Conservation (phyloP, 164 flowering plant species). For the Vitis rotundifolia region DNA sequence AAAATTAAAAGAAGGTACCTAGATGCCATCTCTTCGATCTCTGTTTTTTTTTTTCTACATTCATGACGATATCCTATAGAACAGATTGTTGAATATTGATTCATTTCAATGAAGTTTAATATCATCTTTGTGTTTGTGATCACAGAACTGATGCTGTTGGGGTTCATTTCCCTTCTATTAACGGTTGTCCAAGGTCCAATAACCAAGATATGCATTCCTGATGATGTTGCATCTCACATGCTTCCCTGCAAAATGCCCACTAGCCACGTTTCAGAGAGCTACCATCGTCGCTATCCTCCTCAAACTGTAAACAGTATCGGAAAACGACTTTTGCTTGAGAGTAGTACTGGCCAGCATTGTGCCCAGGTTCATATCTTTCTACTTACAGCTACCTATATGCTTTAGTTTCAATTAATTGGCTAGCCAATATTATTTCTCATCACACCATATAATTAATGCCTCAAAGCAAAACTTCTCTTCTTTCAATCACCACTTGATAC, state of each 20-base stretch:
- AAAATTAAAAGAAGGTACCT: conserved; percentile 37
- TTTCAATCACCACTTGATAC: too few species aligned
- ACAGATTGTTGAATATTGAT: too few species aligned
- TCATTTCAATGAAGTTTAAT: too few species aligned
- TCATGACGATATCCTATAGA: too few species aligned
- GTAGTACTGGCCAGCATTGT: conserved; percentile 2
- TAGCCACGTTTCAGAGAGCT: background rate
- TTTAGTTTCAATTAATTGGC: background rate
- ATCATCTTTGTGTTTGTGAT: background rate
- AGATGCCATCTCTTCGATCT: background rate
- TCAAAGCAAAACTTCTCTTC: too few species aligned
- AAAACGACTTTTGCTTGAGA: conserved; percentile 21
- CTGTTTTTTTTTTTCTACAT: background rate
- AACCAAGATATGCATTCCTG: conserved; percentile 29
- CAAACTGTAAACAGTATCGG: background rate
- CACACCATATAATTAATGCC: too few species aligned
- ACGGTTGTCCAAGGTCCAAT: conserved; percentile 33
- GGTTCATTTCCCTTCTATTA: conserved; percentile 47
- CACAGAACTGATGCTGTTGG: conserved; percentile 48
- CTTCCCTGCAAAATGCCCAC: conserved; percentile 37
- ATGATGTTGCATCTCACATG: conserved; percentile 16
- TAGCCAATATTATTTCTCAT: too few species aligned
- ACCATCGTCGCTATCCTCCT: conserved; percentile 4
- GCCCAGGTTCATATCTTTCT: conserved; percentile 9
- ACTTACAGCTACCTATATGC: background rate